A percentile compares a stretch with the other conserved stretches of the same genome.
Conservation (phyloP, 805 yeast genomes). For the Cyberlindnera lachancei region DNA sequence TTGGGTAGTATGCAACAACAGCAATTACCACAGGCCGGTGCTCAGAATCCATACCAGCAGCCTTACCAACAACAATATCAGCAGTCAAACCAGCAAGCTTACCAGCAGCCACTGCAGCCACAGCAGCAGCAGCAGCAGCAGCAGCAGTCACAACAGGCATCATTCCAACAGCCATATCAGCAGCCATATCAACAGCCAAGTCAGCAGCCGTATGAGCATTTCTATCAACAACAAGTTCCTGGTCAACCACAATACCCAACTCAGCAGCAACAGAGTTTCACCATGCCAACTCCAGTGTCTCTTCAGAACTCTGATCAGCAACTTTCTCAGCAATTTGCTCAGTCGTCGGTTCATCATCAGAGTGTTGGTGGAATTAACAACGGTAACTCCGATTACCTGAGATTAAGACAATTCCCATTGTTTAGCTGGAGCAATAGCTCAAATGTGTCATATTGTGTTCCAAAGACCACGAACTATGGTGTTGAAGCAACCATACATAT, state of each 20-base stretch:
- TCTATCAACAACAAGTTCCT: background rate
- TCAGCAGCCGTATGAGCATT: background rate
- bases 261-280: background rate
- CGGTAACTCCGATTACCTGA: no score
- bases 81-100: background rate
- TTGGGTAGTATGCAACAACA: background rate
- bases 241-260: background rate
- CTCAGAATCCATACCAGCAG: no score
- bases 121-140: background rate
- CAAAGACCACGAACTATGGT: constrained; percentile 21
- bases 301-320: no score
- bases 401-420: constrained; percentile 70
- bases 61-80: no score
- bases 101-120: background rate
- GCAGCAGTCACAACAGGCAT: background rate
- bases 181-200: constrained; percentile 1
- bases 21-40: no score
- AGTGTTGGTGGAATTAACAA: no score
- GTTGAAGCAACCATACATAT: constrained; percentile 32
- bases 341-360: no score
- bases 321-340: no score
- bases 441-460: constrained; percentile 36
- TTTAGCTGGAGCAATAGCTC: constrained; percentile 55
- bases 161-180: background rate
- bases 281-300: background rate